These are phyloP conservation scores for Typha latifolia DNA, from an alignment of 176 grass and related monocot genomes.

Conservation along the genomic window DNA sequence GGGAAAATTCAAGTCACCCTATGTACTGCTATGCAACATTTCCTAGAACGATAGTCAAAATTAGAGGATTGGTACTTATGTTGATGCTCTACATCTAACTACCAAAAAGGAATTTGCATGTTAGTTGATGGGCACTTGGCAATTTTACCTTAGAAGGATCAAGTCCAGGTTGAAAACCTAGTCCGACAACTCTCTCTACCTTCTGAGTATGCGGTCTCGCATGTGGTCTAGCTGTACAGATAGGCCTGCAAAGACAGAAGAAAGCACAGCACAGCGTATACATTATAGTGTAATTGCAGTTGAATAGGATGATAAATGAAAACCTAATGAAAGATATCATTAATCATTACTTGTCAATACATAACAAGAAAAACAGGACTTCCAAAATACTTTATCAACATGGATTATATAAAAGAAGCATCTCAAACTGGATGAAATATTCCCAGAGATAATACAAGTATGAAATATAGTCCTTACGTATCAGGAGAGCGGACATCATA, in stretches of 20 bases:
- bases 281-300: too few relatives aligned
- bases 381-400: constrained; percentile 10
- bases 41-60: too few relatives aligned
- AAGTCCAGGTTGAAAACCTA: constrained; percentile 88
- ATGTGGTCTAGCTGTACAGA: constrained; percentile 68
- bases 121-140: too few relatives aligned
- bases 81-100: too few relatives aligned
- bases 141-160: constrained; percentile 67
- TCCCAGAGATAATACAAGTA: constrained; percentile 8
- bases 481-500: constrained; percentile 71
- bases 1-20: too few relatives aligned
- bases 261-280: neutral
- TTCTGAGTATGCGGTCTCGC: constrained; percentile 70
- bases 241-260: constrained; percentile 39
- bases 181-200: constrained; percentile 72
- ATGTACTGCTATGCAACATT: too few relatives aligned
- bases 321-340: too few relatives aligned
- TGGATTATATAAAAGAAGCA: neutral
- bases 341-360: too few relatives aligned
- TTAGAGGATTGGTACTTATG: too few relatives aligned
- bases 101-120: too few relatives aligned
- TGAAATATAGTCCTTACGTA: constrained; percentile 31
- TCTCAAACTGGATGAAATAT: neutral
- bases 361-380: neutral
- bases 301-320: too few relatives aligned